Evolutionary conservation across 495 filamentous ascomycete genomes (phyloP).

Genomic region (Aspergillus baeticus): DNA sequence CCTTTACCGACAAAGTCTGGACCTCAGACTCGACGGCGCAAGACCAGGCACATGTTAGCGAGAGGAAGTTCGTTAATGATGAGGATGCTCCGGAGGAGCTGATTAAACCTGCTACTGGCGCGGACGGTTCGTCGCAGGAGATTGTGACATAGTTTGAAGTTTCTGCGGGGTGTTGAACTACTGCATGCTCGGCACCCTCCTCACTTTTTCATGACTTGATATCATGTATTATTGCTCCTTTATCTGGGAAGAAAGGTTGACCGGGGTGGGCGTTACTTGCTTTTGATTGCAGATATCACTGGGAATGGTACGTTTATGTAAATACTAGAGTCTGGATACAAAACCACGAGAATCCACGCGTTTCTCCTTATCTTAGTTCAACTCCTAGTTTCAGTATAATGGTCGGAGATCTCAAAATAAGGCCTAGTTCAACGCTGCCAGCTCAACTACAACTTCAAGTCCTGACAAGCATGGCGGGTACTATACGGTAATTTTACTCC

Average conservation of each 20-base stretch:
- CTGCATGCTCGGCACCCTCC: not conserved
- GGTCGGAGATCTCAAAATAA: no score
- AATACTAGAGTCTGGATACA: slow-evolving; percentile 28
- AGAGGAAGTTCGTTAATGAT: slow-evolving; percentile 86
- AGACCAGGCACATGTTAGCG: slow-evolving; percentile 70
- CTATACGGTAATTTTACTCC: slow-evolving; percentile 2
- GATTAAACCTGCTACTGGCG: slow-evolving; percentile 63
- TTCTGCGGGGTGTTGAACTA: not conserved
- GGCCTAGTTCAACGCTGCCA: no score
- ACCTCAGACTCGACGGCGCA: slow-evolving; percentile 51
- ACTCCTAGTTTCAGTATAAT: no score
- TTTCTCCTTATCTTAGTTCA: not conserved
- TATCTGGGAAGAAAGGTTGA: slow-evolving; percentile 25
- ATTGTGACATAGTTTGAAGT: slow-evolving; percentile 33
- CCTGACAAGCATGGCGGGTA: no score
- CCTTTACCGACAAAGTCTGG: slow-evolving; percentile 92
- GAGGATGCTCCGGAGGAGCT: slow-evolving; percentile 68
- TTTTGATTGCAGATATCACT: slow-evolving; percentile 29
- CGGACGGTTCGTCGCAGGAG: slow-evolving; percentile 34
- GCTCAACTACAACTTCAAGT: no score
- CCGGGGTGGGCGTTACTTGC: slow-evolving; percentile 34
- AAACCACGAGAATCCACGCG: slow-evolving; percentile 6
- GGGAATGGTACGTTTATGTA: slow-evolving; percentile 23
- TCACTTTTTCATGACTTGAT: slow-evolving; percentile 18
- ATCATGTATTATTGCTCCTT: slow-evolving; percentile 33